Evolutionary conservation across 2,329 filamentous ascomycete genomes (phyloP).

Genomic region (Pestalotiopsis sp.): DNA sequence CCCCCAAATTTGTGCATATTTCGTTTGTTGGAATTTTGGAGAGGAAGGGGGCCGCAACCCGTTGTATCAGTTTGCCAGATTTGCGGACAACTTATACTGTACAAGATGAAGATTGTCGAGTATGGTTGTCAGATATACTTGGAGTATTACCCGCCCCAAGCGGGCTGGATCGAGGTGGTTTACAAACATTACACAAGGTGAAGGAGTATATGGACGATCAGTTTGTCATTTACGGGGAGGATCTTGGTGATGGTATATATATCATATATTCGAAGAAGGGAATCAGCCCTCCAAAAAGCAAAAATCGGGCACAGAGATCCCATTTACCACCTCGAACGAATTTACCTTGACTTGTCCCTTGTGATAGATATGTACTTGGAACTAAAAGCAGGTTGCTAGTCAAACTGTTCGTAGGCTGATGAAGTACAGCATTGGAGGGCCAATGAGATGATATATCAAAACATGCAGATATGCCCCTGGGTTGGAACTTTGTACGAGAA

Average conservation of each 20-base stretch:
- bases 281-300: neutral
- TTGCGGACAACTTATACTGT: slow-evolving; percentile 20
- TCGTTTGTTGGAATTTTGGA: slow-evolving; percentile 29
- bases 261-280: neutral
- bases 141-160: neutral
- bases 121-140: neutral
- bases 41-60: slow-evolving; percentile 15
- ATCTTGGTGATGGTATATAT: neutral
- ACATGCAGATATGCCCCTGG: too few relatives aligned
- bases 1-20: slow-evolving; percentile 25
- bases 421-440: too few relatives aligned
- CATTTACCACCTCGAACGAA: neutral
- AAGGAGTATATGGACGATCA: slow-evolving; percentile 10
- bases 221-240: slow-evolving; percentile 22
- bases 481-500: too few relatives aligned
- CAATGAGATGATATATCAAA: too few relatives aligned
- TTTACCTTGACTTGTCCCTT: neutral
- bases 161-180: neutral
- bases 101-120: slow-evolving; percentile 21
- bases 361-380: too few relatives aligned
- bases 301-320: neutral
- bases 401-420: too few relatives aligned
- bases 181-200: neutral
- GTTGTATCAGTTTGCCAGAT: slow-evolving; percentile 15
- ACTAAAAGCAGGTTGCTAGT: too few relatives aligned